Conservation (phyloP, 176 grass and related monocot species). For the Lolium rigidum region DNA sequence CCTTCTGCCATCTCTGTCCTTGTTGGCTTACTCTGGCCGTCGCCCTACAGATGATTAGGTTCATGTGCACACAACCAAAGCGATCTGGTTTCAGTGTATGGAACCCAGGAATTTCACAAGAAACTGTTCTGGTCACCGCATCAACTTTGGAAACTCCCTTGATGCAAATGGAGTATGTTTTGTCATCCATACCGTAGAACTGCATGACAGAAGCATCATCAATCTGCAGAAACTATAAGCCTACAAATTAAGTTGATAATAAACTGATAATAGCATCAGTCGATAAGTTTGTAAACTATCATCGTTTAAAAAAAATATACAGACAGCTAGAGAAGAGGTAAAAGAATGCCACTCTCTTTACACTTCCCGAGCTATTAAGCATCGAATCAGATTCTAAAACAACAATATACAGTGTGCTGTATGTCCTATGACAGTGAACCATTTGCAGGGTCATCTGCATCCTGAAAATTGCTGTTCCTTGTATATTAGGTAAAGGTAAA, state of each 20-base stretch:
- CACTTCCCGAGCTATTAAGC: neutral
- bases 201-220: neutral
- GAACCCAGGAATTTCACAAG: neutral
- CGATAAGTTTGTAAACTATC: too few species aligned
- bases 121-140: neutral
- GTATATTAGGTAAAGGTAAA: neutral
- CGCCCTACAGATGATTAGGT: neutral
- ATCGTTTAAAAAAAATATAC: too few species aligned
- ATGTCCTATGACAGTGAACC: neutral
- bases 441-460: neutral
- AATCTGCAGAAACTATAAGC: neutral
- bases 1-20: constrained; percentile 18
- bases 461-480: neutral
- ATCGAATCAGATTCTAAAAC: neutral
- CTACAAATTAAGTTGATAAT: neutral
- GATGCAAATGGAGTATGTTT: neutral
- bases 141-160: neutral
- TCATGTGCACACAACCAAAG: too few species aligned
- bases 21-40: constrained; percentile 37
- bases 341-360: neutral
- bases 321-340: neutral
- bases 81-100: neutral
- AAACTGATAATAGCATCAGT: neutral
- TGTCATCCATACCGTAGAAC: neutral
- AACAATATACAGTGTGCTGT: neutral